Percentiles rank a stretch among this genome's conserved stretches.
phyloP scores from a whole-genome alignment of 805 yeast genomes.

The Candida taoyuanica region DNA sequence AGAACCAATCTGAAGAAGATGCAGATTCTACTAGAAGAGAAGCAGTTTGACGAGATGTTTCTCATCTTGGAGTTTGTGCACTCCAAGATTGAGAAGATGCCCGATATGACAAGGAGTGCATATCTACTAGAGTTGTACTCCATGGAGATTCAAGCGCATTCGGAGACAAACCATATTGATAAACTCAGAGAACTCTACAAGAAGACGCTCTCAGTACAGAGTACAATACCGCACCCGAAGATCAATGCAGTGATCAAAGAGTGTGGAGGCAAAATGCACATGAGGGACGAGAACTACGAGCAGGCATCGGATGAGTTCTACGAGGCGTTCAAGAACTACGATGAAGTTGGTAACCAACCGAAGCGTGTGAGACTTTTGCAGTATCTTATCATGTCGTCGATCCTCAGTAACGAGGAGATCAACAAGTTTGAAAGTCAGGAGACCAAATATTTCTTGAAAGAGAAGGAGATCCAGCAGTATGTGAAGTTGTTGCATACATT shows the following conservation, averaged over 20 bases:
- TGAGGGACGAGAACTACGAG: slow-evolving; percentile 55
- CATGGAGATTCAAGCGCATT: slow-evolving; percentile 52
- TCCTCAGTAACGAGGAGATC: slow-evolving; percentile 46
- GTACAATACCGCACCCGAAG: slow-evolving; percentile 72
- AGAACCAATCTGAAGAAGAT: slow-evolving; percentile 44
- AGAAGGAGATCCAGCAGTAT: slow-evolving; percentile 19
- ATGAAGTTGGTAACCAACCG: slow-evolving; percentile 59
- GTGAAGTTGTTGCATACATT: slow-evolving; percentile 19
- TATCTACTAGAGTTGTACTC: slow-evolving; percentile 62
- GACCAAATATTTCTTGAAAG: slow-evolving; percentile 25
- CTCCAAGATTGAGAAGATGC: slow-evolving; percentile 31
- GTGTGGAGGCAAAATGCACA: slow-evolving; percentile 67
- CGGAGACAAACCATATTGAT: slow-evolving; percentile 34
- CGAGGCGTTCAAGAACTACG: slow-evolving; percentile 54
- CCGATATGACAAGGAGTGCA: slow-evolving; percentile 42
- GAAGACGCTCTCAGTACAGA: slow-evolving; percentile 42
- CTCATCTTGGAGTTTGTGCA: slow-evolving; percentile 35
- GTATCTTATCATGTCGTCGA: slow-evolving; percentile 55
- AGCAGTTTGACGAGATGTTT: slow-evolving; percentile 31
- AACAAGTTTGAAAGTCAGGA: slow-evolving; percentile 30
- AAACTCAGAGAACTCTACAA: slow-evolving; percentile 45
- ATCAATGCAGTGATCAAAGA: slow-evolving; percentile 72
- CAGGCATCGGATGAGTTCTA: slow-evolving; percentile 51
- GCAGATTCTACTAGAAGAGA: slow-evolving; percentile 31
- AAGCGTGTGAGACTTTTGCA: slow-evolving; percentile 54